Conservation (phyloP, 495 filamentous ascomycete species). For the Penicillium tannophilum region DNA sequence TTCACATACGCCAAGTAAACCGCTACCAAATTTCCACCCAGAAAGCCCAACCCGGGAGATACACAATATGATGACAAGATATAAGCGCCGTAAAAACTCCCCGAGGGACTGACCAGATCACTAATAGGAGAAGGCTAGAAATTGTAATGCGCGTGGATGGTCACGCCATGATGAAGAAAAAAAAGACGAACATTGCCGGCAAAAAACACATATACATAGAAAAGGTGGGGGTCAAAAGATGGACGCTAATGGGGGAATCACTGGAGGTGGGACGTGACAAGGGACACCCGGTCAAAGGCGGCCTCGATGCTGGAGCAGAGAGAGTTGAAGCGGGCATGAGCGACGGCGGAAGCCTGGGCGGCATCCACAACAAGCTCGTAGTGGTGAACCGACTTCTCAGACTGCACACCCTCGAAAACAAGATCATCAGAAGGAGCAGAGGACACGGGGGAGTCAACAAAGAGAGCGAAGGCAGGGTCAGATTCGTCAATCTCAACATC, state of each 20-base stretch:
- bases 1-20: constrained; percentile 24
- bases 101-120: constrained; percentile 20
- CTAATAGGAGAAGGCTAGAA: constrained; percentile 20
- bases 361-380: constrained; percentile 64
- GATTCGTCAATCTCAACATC: constrained; percentile 60
- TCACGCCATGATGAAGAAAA: neutral
- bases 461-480: constrained; percentile 62
- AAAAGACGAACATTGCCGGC: neutral
- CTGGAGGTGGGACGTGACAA: constrained; percentile 49
- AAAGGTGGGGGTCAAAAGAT: constrained; percentile 20
- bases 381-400: constrained; percentile 58
- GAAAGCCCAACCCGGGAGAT: constrained; percentile 24
- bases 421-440: constrained; percentile 23
- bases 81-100: constrained; percentile 30
- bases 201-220: constrained; percentile 28
- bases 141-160: neutral
- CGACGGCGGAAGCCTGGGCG: constrained; percentile 26
- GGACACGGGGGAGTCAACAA: constrained; percentile 49
- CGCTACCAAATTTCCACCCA: constrained; percentile 30
- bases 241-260: constrained; percentile 42
- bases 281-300: constrained; percentile 50
- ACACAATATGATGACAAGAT: constrained; percentile 17
- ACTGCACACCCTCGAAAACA: constrained; percentile 55
- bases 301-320: constrained; percentile 54
- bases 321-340: constrained; percentile 42